A percentile compares a stretch with the other conserved stretches of the same genome.
These are phyloP conservation scores for Xylariaceae sp. DNA, from an alignment of 2,329 filamentous ascomycete genomes.

Conservation along the genomic window DNA sequence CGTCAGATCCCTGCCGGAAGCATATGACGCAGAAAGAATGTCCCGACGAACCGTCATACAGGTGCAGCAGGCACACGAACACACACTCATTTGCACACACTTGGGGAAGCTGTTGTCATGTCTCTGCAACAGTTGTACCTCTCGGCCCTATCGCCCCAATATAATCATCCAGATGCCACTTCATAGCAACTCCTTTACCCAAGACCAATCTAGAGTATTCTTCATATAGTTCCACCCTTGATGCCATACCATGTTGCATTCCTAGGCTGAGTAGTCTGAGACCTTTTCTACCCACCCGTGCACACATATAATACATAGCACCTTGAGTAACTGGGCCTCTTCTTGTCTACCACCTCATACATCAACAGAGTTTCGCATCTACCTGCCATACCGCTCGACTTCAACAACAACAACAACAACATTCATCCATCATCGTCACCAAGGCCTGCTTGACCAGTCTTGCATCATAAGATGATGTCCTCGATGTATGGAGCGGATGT, in stretches of 20 bases:
- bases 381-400: constrained; percentile 1
- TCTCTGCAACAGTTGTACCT: constrained; percentile 32
- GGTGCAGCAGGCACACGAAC: constrained; percentile 30
- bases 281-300: constrained; percentile 14
- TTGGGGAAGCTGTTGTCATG: constrained; percentile 34
- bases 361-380: not conserved
- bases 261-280: constrained; percentile 24
- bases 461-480: constrained; percentile 31
- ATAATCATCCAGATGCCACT: constrained; percentile 32
- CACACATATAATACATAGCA: constrained; percentile 19
- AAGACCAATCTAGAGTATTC: constrained; percentile 17
- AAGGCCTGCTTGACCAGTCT: not conserved
- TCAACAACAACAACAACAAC: constrained; percentile 1
- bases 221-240: constrained; percentile 27
- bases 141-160: constrained; percentile 35
- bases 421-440: constrained; percentile 1
- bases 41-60: constrained; percentile 32
- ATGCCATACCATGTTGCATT: constrained; percentile 28
- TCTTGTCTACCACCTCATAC: not conserved
- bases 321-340: constrained; percentile 7
- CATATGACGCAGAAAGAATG: constrained; percentile 35
- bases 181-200: constrained; percentile 26
- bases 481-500: constrained; percentile 32
- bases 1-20: constrained; percentile 33
- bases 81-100: constrained; percentile 31